Evolutionary conservation across 768 basidiomycete genomes (phyloP), one percentile per base, ranked within the genome.

Genomic region (Macrocybe gigantea): DNA sequence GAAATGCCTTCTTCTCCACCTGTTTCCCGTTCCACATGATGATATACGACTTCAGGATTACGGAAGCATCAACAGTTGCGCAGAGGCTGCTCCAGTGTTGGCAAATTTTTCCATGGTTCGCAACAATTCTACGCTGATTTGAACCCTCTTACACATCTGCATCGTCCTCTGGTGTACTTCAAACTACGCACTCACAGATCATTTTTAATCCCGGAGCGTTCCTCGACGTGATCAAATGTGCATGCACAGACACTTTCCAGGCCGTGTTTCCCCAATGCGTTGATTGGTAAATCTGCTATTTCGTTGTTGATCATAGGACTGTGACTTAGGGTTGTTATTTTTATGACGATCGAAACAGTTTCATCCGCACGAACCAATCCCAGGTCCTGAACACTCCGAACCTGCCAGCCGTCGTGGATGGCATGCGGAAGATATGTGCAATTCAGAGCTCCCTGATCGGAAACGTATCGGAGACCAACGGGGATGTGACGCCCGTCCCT

Each of bases 141-240:
- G 22, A 22, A 22, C 22, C 1, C 35, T 37, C 10, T 37, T 41
- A 33, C n/a, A 33, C 31, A 35, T 10, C 39, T 49, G 10, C 31
- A 12, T 13, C 22, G 38, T 35, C 35, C 40, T 38, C 22, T 22
- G 22, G 22, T 22, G 22, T 22, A 4, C 22, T 22, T 22, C 22
- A 49, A 11, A 30, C 31, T 13, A 15, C n/a, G 42, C 42, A 9
- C 30, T 29, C 33, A 14, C 37, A 84, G 82, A 69, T 85, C 53
- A 73, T 84, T 39, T 78, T 78, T 55, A 82, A 83, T 52, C 83
- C 83, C 1, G 75, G 78, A 30, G 76, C 75, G 1, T 83, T 83
- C 62, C 68, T 83, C 51, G 71, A 75, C 54, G 69, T 80, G 39
- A 82, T 84, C 58, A 72, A 77, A 62, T 84, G 83, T 62, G 71